These are phyloP conservation scores for Colletotrichum sansevieriae DNA, from an alignment of 2,329 filamentous ascomycete species.

Conservation along the genomic window DNA sequence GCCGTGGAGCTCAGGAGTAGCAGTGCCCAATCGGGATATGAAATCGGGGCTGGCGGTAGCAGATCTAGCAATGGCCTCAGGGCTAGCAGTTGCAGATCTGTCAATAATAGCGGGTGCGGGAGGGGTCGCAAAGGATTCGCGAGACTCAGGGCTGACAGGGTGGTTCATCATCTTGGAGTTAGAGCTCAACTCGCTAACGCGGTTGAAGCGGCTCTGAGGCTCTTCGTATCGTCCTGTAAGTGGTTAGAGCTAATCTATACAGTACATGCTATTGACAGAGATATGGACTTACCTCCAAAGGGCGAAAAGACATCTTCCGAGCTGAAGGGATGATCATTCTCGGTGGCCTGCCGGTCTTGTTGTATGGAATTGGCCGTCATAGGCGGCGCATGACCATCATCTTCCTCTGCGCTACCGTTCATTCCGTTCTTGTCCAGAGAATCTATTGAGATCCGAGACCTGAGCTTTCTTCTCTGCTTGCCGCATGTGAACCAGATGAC, in stretches of 20 bases:
- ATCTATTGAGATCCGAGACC: conserved; percentile 21
- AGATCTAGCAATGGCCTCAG: conserved; percentile 21
- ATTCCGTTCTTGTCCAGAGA: conserved; percentile 40
- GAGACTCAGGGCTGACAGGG: conserved; percentile 31
- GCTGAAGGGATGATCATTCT: conserved; percentile 33
- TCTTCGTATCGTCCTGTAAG: conserved; percentile 39
- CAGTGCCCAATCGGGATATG: conserved; percentile 29
- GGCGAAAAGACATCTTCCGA: conserved; percentile 56
- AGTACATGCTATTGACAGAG: background rate
- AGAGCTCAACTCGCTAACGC: conserved; percentile 24
- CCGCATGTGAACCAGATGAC: conserved; percentile 43
- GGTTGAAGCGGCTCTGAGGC: conserved; percentile 39
- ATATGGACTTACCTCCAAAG: conserved; percentile 56
- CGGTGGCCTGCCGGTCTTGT: conserved; percentile 44
- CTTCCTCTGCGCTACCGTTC: conserved; percentile 45
- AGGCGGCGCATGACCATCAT: conserved; percentile 44
- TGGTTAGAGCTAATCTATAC: conserved; percentile 8
- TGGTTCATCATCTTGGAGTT: conserved; percentile 39
- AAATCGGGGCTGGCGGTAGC: conserved; percentile 22
- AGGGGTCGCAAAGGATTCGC: background rate
- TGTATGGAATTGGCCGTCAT: conserved; percentile 47
- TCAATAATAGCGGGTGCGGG: background rate
- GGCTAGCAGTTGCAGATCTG: conserved; percentile 18
- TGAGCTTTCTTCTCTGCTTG: conserved; percentile 36
- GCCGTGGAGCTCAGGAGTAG: conserved; percentile 41